These are phyloP conservation scores for Hemerocallis citrina DNA, from an alignment of 106 monocot species.

Conservation along the genomic window DNA sequence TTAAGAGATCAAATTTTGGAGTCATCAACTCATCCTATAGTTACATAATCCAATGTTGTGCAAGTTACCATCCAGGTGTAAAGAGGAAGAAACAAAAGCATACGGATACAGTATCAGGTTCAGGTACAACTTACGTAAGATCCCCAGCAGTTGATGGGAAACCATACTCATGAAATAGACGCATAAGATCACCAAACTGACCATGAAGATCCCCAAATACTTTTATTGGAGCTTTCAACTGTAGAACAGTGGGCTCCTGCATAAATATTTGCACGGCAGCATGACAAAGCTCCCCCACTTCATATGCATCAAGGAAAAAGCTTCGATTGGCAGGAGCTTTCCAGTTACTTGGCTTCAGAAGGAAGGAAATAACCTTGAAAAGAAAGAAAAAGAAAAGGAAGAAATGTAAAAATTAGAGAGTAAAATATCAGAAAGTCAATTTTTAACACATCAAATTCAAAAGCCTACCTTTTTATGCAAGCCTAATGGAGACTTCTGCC, in stretches of 20 bases:
- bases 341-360: conserved; percentile 80
- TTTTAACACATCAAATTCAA: not conserved
- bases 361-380: conserved; percentile 67
- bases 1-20: too few relatives aligned
- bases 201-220: conserved; percentile 96
- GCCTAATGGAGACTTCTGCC: conserved; percentile 77
- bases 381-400: too few relatives aligned
- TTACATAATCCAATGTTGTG: too few relatives aligned
- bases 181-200: conserved; percentile 93
- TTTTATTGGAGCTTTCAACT: conserved; percentile 85
- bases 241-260: conserved; percentile 82
- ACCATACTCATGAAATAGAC: conserved; percentile 95
- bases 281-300: conserved; percentile 91
- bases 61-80: too few relatives aligned
- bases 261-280: conserved; percentile 92
- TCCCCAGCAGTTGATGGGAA: conserved; percentile 92
- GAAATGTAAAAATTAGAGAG: conserved; percentile 4
- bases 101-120: too few relatives aligned
- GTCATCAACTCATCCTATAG: too few relatives aligned
- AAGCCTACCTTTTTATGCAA: conserved; percentile 66
- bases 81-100: too few relatives aligned
- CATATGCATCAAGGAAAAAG: conserved; percentile 83
- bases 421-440: not conserved
- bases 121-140: conserved; percentile 73
- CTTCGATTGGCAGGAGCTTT: conserved; percentile 64